Base-by-base conservation (phyloP, 2,329 filamentous ascomycete genomes). In the Trichophaea hybrida region DNA sequence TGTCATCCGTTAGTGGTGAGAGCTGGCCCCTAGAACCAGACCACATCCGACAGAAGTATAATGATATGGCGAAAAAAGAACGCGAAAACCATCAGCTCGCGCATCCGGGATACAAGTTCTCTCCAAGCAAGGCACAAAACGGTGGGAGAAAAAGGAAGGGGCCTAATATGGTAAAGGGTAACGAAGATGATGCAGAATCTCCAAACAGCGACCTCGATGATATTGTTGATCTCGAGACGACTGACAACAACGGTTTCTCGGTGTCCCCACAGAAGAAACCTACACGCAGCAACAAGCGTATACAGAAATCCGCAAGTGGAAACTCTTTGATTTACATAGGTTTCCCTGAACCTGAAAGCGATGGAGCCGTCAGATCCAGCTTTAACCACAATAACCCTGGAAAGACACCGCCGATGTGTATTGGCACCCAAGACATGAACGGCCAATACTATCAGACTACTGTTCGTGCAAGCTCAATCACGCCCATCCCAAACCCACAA, bases 91-190 rank as follows among this genome's bases (percentile, higher is more conserved):
- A 97, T 71, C 81, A 85, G 58, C 78, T 80, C 57, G 89, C 91
- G 1, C 88, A 94, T 67, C 93, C 93, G 0, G 81, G 82, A 46
- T 98, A 97, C 77, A 97, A 94, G 73, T 98, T 97, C 74, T 85
- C 86, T 1, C 91, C 91, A 1, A 84, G 84, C 68, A 94, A 93
- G 73, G 72, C 76, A 43, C 50, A 32, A 17, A 44, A 31, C n/a
- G 33, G 33, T 17, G 24, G 31, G 13, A 71, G 40, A 80, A 78
- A 67, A 77, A 78, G 66, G 10, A 80, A 79, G 63, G 60, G 66
- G 24, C 67, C 68, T 5, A 76, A 76, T 64, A 37, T 72, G 66
- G 72, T 73, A n/a, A 12, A n/a, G 31, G 35, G 8, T 33, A 32
- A 40, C 49, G 72, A 74, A 33, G 71, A 73, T 35, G 72, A 71